Evolutionary conservation across 2,329 filamentous ascomycete species (phyloP).

Genomic region (Biscogniauxia marginata): DNA sequence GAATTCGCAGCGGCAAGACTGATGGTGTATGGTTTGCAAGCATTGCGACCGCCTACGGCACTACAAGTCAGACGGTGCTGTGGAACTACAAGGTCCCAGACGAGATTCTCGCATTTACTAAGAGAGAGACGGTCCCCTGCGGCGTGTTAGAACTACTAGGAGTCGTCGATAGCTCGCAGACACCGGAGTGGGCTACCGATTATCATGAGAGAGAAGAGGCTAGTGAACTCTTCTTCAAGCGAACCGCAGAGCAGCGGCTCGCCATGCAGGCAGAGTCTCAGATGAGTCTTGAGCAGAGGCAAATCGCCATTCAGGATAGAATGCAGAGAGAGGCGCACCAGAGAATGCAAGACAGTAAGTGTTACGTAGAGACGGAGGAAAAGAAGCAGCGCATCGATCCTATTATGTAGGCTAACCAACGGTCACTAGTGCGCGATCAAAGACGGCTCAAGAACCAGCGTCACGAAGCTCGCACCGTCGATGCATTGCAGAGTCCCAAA

Average conservation of each 20-base stretch:
- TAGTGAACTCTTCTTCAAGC: slow-evolving; percentile 36
- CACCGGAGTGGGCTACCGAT: slow-evolving; percentile 53
- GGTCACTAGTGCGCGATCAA: slow-evolving; percentile 41
- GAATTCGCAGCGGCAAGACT: slow-evolving; percentile 32
- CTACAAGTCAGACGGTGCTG: slow-evolving; percentile 52
- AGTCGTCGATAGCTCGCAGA: slow-evolving; percentile 48
- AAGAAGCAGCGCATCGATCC: no score
- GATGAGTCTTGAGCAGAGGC: slow-evolving; percentile 43
- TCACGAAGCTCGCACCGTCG: slow-evolving; percentile 44
- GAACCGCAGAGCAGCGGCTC: slow-evolving; percentile 39
- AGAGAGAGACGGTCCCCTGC: slow-evolving; percentile 55
- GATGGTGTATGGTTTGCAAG: slow-evolving; percentile 57
- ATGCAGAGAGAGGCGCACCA: slow-evolving; percentile 42
- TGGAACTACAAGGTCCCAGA: slow-evolving; percentile 61
- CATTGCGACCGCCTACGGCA: slow-evolving; percentile 54
- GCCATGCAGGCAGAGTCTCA: slow-evolving; percentile 44
- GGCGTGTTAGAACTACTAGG: slow-evolving; percentile 57
- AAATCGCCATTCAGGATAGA: slow-evolving; percentile 41
- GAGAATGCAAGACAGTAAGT: slow-evolving; percentile 47
- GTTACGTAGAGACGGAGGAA: no score
- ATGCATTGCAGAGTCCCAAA: slow-evolving; percentile 53
- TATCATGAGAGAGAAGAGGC: slow-evolving; percentile 37
- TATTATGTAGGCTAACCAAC: slow-evolving; percentile 2
- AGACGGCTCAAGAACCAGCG: slow-evolving; percentile 40
- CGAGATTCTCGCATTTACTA: slow-evolving; percentile 48